A percentile compares a stretch with the other conserved stretches of the same genome.
These are phyloP conservation scores for Chenopodium album DNA, from an alignment of 148 eudicot species.

Conservation along the genomic window DNA sequence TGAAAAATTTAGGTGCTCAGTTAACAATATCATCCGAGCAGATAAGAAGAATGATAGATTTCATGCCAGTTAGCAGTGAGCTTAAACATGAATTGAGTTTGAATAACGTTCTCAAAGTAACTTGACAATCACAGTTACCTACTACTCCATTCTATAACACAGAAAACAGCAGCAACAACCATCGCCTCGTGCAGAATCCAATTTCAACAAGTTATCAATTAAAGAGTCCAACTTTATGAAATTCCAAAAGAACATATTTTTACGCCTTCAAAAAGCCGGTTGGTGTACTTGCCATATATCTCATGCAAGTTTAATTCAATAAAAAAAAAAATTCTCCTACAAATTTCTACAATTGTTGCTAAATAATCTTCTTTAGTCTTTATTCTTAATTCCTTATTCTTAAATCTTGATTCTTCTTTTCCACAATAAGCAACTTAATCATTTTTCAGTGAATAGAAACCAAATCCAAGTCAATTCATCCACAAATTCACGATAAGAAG, in stretches of 20 bases:
- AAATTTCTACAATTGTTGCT: too few species aligned
- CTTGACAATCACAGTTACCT: neutral
- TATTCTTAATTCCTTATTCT: too few species aligned
- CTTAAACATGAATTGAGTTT: neutral
- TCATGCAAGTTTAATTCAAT: neutral
- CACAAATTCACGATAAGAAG: too few species aligned
- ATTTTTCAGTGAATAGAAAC: too few species aligned
- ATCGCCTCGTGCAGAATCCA: neutral
- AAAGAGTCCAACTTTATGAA: neutral
- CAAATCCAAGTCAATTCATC: too few species aligned
- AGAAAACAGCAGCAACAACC: neutral
- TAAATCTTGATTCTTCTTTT: too few species aligned
- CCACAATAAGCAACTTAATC: too few species aligned
- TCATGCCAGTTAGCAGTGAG: neutral
- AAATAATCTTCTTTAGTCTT: too few species aligned
- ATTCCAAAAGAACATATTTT: neutral
- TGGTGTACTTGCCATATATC: neutral
- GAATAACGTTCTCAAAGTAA: neutral
- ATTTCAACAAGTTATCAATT: neutral
- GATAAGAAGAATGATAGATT: neutral
- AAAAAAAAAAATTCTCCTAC: neutral
- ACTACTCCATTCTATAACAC: neutral
- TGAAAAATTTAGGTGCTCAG: neutral
- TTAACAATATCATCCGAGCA: neutral
- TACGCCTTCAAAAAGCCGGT: neutral